Base-by-base conservation (phyloP, 106 monocot species). In the Dactylorhiza incarnata region DNA sequence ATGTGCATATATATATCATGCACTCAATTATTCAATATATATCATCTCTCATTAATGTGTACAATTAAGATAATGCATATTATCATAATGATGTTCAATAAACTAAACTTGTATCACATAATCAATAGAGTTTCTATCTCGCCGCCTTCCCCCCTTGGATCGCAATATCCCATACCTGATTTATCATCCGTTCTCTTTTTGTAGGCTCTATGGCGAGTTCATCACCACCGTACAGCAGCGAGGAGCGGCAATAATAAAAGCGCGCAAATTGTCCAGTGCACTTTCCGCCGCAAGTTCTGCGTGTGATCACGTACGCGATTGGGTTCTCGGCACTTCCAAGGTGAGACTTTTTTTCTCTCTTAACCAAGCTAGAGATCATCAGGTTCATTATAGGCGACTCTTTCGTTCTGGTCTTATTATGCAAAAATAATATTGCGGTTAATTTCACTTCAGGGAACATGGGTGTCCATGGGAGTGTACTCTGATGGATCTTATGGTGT, bases 391-490 rank as follows among this genome's bases (percentile, higher is more conserved):
- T 0, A 37, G 37, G 37, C 37, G 1, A 52, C 4, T 59, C 58
- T 59, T 59, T 5, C 5, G 19, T 68, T 26, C 51, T 68, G 26
- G 37, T 43, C 37, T 37, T 37, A 43, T 29, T 43, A 24, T 29
- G 68, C 68, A 26, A 29, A 13, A 3, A 68, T 68, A 68, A 19
- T 68, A 68, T 7, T 19, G 25, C 9, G 22, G 11, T 51, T 70
- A 5, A 47, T 43, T 26, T 74, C 46, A 46, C 51, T 6, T 19
- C 78, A 95, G 94, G 94, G 91, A 74, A 91, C 89, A 19, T 95
- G 83, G 85, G 94, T 91, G 48, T 95, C 94, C 69, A 95, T 95
- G 94, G 94, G 94, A 29, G 94, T 95, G 9, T 95, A 91, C 74
- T 95, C 94, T 74, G 94, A 95, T 82, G 94, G 95, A 49, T 95